A percentile compares a stretch with the other conserved stretches of the same genome.
Conservation (phyloP, 2,329 filamentous ascomycete species). For the Xylaria sp. region DNA sequence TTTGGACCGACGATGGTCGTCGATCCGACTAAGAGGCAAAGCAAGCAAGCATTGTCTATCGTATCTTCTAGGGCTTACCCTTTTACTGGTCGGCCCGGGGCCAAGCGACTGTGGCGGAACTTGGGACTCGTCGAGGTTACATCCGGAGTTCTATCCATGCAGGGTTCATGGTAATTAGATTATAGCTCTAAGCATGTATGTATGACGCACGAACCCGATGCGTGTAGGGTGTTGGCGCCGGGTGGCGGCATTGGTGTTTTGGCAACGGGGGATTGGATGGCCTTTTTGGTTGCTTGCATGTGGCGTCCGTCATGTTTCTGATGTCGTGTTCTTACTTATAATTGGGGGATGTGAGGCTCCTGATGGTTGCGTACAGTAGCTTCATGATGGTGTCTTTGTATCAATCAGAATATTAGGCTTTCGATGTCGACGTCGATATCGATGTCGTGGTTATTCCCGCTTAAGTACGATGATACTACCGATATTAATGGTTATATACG, state of each 20-base stretch:
- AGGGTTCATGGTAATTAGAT: background rate
- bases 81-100: background rate
- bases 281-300: conserved; percentile 6
- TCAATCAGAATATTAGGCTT: background rate
- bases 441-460: background rate
- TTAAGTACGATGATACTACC: background rate
- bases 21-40: background rate
- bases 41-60: background rate
- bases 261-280: conserved; percentile 12
- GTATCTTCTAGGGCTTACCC: background rate
- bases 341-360: background rate
- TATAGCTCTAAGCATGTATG: background rate
- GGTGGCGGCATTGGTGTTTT: conserved; percentile 15
- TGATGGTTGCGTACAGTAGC: background rate
- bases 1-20: background rate
- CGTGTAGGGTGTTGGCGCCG: conserved; percentile 8
- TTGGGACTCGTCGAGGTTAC: conserved; percentile 3
- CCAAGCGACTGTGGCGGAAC: background rate
- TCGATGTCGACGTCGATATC: background rate
- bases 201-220: conserved; percentile 18
- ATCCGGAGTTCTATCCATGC: conserved; percentile 3
- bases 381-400: background rate
- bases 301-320: conserved; percentile 4
- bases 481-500: background rate
- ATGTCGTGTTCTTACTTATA: background rate